Base-by-base conservation (phyloP, 2,329 filamentous ascomycete species). In the Aspergillus hiratsukae region DNA sequence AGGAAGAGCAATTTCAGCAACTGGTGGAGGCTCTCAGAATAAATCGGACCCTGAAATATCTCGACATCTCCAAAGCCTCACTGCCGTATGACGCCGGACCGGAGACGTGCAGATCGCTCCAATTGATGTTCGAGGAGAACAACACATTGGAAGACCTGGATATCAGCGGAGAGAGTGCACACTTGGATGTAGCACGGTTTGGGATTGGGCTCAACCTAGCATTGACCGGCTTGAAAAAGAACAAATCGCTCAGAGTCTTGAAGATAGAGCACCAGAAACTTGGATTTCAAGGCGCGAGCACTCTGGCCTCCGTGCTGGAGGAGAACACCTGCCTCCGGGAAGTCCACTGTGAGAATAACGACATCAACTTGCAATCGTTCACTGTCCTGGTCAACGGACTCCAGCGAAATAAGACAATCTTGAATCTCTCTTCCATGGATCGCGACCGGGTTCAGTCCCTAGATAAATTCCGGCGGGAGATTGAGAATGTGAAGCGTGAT, bases 61-160 rank as follows among this genome's bases (percentile, higher is more conserved):
- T 90, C 17, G 87, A 90, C 68, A 85, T 90, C 27, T 89, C 87
- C 1, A 86, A 87, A 61, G 84, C 85, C 1, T 88, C 86, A 0
- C 75, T 90, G 23, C 87, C 87, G 14, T 85, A 85, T 53, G 87
- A 89, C 66, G 87, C 87, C 3, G 82, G 83, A 8, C 81, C 83
- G 9, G 85, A 87, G 56, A 89, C 87, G 0, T 88, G 85, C 64
- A 80, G 82, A 57, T 81, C 83, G 14, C 70, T 90, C 54, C 81
- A 85, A 59, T 70, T 78, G 51, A 81, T 90, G 72, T 87, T 90
- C 63, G 82, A 84, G 35, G 81, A 87, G 52, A 90, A 90, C 58
- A 77, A 78, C n/a, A 85, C 83, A 0, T 74, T 90, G 2, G 79
- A 86, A 62, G 85, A 85, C 67, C 73, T 90, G 11, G 84, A 89